Conservation (phyloP, 2,329 filamentous ascomycete genomes). For the Trichoderma aggressivum region DNA sequence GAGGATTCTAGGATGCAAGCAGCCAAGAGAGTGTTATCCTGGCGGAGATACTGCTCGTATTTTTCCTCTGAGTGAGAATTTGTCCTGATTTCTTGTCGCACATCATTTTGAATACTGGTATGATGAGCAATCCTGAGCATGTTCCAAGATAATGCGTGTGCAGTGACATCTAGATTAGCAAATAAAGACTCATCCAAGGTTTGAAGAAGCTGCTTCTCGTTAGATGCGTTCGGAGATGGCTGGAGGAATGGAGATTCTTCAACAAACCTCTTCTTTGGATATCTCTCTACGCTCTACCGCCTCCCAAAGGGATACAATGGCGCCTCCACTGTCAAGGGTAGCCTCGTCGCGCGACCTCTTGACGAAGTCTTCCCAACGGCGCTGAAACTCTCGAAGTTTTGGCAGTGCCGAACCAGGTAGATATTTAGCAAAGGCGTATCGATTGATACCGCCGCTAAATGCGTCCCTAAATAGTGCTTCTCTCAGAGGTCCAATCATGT, state of each 20-base stretch:
- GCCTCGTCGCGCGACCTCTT: neutral
- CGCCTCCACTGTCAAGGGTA: neutral
- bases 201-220: slow-evolving; percentile 15
- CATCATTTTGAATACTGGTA: neutral
- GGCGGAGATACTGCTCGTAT: neutral
- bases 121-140: slow-evolving; percentile 5
- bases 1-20: slow-evolving; percentile 15
- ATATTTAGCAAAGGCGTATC: neutral
- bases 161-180: slow-evolving; percentile 18
- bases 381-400: neutral
- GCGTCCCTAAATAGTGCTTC: neutral
- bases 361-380: neutral
- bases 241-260: neutral
- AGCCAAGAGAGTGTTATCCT: slow-evolving; percentile 7
- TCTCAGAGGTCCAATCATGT: neutral
- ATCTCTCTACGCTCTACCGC: neutral
- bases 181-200: slow-evolving; percentile 17
- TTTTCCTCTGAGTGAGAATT: neutral
- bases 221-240: neutral
- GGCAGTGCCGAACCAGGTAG: slow-evolving; percentile 1
- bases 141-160: slow-evolving; percentile 9
- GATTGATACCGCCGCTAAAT: slow-evolving; percentile 2
- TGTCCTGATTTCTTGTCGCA: neutral
- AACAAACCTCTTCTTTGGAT: slow-evolving; percentile 1
- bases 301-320: neutral